A percentile compares a stretch with the other conserved stretches of the same genome.
phyloP scores from a whole-genome alignment of 768 basidiomycete genomes.

The Jaapia argillacea region DNA sequence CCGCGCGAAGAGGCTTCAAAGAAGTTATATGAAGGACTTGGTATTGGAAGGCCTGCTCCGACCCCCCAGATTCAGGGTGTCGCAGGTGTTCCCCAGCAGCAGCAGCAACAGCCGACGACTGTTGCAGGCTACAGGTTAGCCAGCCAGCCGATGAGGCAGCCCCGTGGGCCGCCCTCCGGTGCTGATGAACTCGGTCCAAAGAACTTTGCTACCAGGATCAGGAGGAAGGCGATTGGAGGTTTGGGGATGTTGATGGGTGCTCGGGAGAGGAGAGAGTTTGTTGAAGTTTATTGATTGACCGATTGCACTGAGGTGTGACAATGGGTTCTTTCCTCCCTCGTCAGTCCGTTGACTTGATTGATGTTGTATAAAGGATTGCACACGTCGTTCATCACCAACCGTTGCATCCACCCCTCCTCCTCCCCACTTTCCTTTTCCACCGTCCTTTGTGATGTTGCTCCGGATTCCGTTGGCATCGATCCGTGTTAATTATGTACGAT shows the following conservation, averaged over 20 bases:
- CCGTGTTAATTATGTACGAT: too few species aligned
- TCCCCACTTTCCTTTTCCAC: too few species aligned
- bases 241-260: conserved; percentile 73
- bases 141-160: conserved; percentile 75
- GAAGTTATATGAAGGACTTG: conserved; percentile 82
- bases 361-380: too few species aligned
- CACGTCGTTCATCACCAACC: too few species aligned
- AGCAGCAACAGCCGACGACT: conserved; percentile 25
- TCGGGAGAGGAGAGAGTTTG: conserved; percentile 69
- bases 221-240: conserved; percentile 77
- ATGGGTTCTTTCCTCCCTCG: too few species aligned
- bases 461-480: too few species aligned
- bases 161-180: conserved; percentile 79
- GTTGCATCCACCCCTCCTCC: too few species aligned
- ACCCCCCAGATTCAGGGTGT: too few species aligned
- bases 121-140: conserved; percentile 46
- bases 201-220: conserved; percentile 82
- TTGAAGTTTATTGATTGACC: conserved; percentile 62
- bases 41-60: conserved; percentile 65
- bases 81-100: conserved; percentile 28
- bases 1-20: conserved; percentile 82
- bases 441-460: too few species aligned
- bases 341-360: too few species aligned
- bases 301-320: conserved; percentile 82
- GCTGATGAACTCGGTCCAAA: conserved; percentile 80